Conservation (phyloP, 805 yeast genomes). For the Candida tibetensis region DNA sequence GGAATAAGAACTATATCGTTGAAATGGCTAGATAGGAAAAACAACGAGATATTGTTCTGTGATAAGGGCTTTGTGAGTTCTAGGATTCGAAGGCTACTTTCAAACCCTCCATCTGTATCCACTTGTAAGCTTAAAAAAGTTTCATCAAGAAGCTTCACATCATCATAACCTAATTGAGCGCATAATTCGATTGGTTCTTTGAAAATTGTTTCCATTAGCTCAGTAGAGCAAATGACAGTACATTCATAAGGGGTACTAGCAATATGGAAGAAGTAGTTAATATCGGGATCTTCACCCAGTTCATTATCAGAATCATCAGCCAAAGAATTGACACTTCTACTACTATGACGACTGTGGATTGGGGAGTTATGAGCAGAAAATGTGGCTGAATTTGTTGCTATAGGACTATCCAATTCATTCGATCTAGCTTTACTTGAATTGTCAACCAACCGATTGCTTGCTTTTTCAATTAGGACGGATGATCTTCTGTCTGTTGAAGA, state of each 20-base stretch:
- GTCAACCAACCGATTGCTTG: conserved; percentile 13
- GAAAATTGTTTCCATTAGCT: conserved; percentile 38
- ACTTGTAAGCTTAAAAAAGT: conserved; percentile 54
- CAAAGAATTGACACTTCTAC: conserved; percentile 7
- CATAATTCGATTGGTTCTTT: conserved; percentile 37
- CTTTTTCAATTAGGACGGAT: neutral
- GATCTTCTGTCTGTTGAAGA: neutral
- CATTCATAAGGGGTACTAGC: conserved; percentile 64
- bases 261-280: conserved; percentile 54
- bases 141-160: conserved; percentile 40
- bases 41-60: conserved; percentile 53
- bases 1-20: conserved; percentile 66
- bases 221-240: conserved; percentile 52
- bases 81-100: conserved; percentile 49
- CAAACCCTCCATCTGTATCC: conserved; percentile 56
- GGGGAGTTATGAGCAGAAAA: neutral
- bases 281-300: conserved; percentile 14
- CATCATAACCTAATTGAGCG: conserved; percentile 26
- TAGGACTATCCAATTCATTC: conserved; percentile 2
- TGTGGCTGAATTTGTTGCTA: neutral
- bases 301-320: conserved; percentile 8
- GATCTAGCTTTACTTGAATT: conserved; percentile 28
- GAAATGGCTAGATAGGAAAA: conserved; percentile 61
- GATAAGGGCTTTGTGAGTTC: conserved; percentile 60
- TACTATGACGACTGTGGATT: neutral